These are phyloP conservation scores for Ophiosphaerella korrae DNA, from an alignment of 2,329 filamentous ascomycete genomes.

Conservation along the genomic window DNA sequence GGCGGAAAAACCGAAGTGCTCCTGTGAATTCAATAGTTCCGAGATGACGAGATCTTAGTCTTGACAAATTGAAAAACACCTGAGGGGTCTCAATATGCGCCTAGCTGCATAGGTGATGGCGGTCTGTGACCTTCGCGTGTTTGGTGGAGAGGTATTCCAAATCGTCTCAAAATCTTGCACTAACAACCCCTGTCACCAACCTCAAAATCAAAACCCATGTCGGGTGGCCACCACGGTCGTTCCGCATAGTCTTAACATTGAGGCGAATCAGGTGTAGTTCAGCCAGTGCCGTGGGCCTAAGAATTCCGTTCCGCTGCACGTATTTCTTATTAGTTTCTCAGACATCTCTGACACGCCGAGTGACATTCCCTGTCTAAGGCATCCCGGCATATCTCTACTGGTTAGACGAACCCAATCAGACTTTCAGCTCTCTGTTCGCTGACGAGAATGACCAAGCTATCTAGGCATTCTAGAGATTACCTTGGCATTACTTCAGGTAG, in stretches of 20 bases:
- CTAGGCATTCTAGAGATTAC: no score
- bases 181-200: slow-evolving; percentile 15
- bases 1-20: no score
- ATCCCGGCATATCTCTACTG: no score
- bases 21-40: no score
- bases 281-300: no score
- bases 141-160: slow-evolving; percentile 36
- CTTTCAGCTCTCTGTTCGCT: no score
- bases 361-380: no score
- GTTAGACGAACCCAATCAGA: no score
- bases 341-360: no score
- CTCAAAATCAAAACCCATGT: neutral
- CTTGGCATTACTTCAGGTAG: neutral
- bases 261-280: neutral
- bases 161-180: slow-evolving; percentile 24
- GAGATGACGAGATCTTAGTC: neutral
- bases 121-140: slow-evolving; percentile 9
- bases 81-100: slow-evolving; percentile 1
- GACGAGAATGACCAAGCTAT: neutral
- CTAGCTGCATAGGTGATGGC: slow-evolving; percentile 2
- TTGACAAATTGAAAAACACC: slow-evolving; percentile 26
- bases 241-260: neutral
- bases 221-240: neutral
- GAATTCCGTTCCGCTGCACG: no score
- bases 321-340: no score